Conservation (phyloP, 768 basidiomycete species). For the Podaxis sp. region DNA sequence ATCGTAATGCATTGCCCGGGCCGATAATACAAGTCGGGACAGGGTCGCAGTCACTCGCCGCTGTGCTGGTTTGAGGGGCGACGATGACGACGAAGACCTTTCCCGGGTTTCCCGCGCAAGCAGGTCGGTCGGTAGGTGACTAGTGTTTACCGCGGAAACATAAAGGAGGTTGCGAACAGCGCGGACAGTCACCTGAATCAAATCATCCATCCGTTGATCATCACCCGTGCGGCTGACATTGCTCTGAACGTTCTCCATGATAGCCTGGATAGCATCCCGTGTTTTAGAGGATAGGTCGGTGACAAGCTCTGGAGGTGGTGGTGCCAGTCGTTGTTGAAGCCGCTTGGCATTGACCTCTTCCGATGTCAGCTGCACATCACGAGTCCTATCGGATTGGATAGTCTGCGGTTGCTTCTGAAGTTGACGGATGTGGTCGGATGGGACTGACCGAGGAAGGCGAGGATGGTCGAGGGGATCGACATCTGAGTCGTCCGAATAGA, state of each 20-base stretch:
- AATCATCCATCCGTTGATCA: slow-evolving; percentile 58
- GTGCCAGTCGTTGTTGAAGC: slow-evolving; percentile 58
- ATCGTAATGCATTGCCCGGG: slow-evolving; percentile 87
- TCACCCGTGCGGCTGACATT: slow-evolving; percentile 47
- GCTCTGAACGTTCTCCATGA: slow-evolving; percentile 59
- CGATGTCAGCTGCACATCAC: slow-evolving; percentile 53
- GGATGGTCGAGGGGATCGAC: slow-evolving; percentile 50
- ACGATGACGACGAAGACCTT: slow-evolving; percentile 42
- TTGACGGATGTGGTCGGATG: slow-evolving; percentile 19
- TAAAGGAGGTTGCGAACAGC: slow-evolving; percentile 80
- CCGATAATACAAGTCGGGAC: slow-evolving; percentile 85
- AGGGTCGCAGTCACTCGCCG: slow-evolving; percentile 87
- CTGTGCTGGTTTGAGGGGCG: slow-evolving; percentile 75
- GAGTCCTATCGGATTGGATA: slow-evolving; percentile 20
- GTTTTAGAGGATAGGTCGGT: slow-evolving; percentile 61
- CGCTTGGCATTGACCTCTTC: slow-evolving; percentile 68
- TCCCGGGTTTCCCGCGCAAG: slow-evolving; percentile 52
- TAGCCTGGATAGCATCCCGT: slow-evolving; percentile 58
- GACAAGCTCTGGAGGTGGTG: slow-evolving; percentile 57
- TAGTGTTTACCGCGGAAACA: slow-evolving; percentile 55
- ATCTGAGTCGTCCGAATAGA: slow-evolving; percentile 81
- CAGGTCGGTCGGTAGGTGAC: slow-evolving; percentile 58
- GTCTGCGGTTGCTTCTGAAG: slow-evolving; percentile 16
- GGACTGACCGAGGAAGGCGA: slow-evolving; percentile 27
- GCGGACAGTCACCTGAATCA: slow-evolving; percentile 63